Conservation (phyloP, 2,329 filamentous ascomycete species). For the Metarhizium rileyi region DNA sequence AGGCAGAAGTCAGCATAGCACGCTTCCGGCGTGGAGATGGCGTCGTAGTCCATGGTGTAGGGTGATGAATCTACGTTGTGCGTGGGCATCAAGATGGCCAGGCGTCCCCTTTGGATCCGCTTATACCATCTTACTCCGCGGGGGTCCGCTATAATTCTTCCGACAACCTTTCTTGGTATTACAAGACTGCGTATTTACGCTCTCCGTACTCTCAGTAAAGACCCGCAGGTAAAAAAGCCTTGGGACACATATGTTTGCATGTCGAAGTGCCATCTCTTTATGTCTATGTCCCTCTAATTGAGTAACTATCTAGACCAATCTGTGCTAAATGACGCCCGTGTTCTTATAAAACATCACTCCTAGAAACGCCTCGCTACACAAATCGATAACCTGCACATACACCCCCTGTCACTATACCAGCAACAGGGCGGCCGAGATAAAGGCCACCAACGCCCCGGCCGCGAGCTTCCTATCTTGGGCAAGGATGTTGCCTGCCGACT, state of each 20-base stretch:
- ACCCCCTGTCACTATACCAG: slow-evolving; percentile 17
- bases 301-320: background rate
- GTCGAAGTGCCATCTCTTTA: too few species aligned
- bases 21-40: slow-evolving; percentile 54
- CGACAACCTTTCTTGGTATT: too few species aligned
- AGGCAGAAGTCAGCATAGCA: slow-evolving; percentile 90
- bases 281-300: too few species aligned
- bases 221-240: too few species aligned
- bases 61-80: background rate
- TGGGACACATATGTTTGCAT: too few species aligned
- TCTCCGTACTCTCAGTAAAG: too few species aligned
- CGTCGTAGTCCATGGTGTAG: slow-evolving; percentile 34
- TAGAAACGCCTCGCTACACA: slow-evolving; percentile 8
- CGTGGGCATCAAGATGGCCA: too few species aligned
- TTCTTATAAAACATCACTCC: background rate
- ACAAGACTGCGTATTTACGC: too few species aligned
- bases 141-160: too few species aligned
- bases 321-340: background rate
- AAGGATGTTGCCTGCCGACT: slow-evolving; percentile 10
- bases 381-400: background rate
- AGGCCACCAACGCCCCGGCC: slow-evolving; percentile 32
- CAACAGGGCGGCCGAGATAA: slow-evolving; percentile 31
- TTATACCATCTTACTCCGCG: too few species aligned
- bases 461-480: slow-evolving; percentile 15
- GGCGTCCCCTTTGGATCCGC: too few species aligned